Evolutionary conservation across 2,329 filamentous ascomycete genomes (phyloP), one percentile per base, ranked within the genome.

Genomic region (Ilyonectria sp.): DNA sequence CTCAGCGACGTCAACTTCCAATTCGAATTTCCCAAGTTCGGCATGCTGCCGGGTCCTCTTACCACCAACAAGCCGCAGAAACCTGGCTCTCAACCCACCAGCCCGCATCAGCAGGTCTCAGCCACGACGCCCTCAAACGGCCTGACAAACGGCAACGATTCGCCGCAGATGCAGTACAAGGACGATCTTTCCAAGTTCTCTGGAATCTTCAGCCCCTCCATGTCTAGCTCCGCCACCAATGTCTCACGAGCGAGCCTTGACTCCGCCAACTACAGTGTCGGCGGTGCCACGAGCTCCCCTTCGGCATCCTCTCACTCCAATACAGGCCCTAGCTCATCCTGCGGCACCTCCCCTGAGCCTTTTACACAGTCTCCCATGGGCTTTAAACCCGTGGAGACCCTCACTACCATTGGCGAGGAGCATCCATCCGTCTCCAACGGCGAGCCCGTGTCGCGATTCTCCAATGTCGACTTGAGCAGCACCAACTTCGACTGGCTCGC

Each of bases 21-120:
- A 73, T 98, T 99, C 74, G 95, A 98, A 73, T 98, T 98, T 71
- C 95, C 96, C 71, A 95, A 93, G 78, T 98, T 99, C 76, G 96
- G 96, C 53, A 88, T 91, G 66, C 87, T 97, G 29, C 87, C 88
- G 0, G 85, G 87, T 0, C 50, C 50, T 6, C 83, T 85, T 8
- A 74, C 79, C 1, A 67, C 71, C 57, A 77, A 69, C 66, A 78
- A 77, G 63, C 68, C 60, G 6, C 70, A 76, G 52, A 71, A 72
- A 52, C 72, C 74, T 5, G 59, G 71, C 15, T 79, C 80, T n/a
- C 79, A 77, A 33, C 75, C 79, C 8, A 74, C 77, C 13, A 81
- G 79, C 68, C 78, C 80, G 15, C 75, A 72, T 17, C 72, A 74
- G 55, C 72, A 73, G 47, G 63, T 56, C 17, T 60, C 75, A 13